A percentile compares a stretch with the other conserved stretches of the same genome.
Evolutionary conservation across 2,329 filamentous ascomycete genomes (phyloP).

Genomic region (Xylaria sp.): DNA sequence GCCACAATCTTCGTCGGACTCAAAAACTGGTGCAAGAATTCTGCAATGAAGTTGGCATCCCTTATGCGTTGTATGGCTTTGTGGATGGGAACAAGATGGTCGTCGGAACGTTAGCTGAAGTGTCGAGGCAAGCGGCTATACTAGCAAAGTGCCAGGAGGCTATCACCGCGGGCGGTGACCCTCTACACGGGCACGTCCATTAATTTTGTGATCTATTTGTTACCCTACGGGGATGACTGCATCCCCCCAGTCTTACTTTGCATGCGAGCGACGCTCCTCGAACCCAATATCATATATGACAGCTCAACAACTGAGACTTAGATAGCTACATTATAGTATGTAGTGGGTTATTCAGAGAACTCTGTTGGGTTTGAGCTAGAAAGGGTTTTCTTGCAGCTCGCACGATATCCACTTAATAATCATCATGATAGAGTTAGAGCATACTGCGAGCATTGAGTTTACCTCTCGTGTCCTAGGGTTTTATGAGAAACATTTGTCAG

Average conservation of each 20-base stretch:
- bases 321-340: conserved; percentile 1
- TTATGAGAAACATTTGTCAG: not conserved
- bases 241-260: conserved; percentile 10
- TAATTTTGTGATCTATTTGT: conserved; percentile 26
- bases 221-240: conserved; percentile 19
- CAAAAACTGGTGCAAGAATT: conserved; percentile 72
- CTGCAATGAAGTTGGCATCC: conserved; percentile 83
- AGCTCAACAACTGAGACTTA: conserved; percentile 3
- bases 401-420: not conserved
- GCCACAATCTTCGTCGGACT: conserved; percentile 72
- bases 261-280: conserved; percentile 9
- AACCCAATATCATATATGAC: conserved; percentile 18
- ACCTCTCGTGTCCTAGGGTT: not conserved
- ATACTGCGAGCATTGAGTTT: not conserved
- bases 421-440: not conserved
- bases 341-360: not conserved
- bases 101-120: conserved; percentile 78
- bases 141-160: conserved; percentile 77
- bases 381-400: not conserved
- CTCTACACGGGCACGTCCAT: conserved; percentile 48
- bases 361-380: not conserved
- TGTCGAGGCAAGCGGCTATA: conserved; percentile 82
- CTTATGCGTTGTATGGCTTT: conserved; percentile 88
- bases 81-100: conserved; percentile 85
- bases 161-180: conserved; percentile 49